Evolutionary conservation across 495 filamentous ascomycete species (phyloP), one percentile per base, ranked within the genome.

Genomic region (Margaritispora aquatica): DNA sequence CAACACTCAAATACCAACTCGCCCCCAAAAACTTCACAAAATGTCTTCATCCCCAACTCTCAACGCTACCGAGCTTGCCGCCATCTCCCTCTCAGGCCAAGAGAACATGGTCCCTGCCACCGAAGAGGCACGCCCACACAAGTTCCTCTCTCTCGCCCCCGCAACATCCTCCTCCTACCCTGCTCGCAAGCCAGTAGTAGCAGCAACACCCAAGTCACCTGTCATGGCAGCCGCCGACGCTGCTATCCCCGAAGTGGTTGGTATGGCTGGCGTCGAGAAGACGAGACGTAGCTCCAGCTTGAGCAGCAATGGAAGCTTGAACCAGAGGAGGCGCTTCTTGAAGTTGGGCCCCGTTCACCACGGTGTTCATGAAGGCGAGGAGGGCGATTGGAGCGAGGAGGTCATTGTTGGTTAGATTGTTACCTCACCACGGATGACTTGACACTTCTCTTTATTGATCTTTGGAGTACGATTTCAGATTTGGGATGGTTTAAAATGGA

Each of bases 91-190:
- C 46, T n/a, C 52, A 8, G 56, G 61, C 27, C 48, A 57, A 22
- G 55, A 62, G 20, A 58, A 53, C 27, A 53, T 55, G 24, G 22
- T 51, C 20, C 54, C 58, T 23, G 31, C 62, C 13, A 21, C 36
- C 15, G 56, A 59, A 27, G 50, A 34, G 26, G 24, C 27, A 47
- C 48, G 22, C 26, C 54, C 46, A 24, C 54, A 54, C 23, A 55
- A 29, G n/a, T 66, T 63, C 60, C 61, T 67, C 55, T 56, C 64
- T 21, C 61, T 67, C 19, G 61, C 64, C 24, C 64, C 64, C 36
- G 51, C 55, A 20, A 57, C 56, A 17, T 54, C 51, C 29, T 58
- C 61, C 48, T 63, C 63, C 17, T 66, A 66, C 57, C 63, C 55
- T 13, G 27, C 38, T 8, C 13, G 26, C 17, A 55, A 57, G 46